Percentiles rank a stretch among this genome's conserved stretches.
phyloP scores from a whole-genome alignment of 164 flowering plant species.

The Chimonanthus salicifolius region DNA sequence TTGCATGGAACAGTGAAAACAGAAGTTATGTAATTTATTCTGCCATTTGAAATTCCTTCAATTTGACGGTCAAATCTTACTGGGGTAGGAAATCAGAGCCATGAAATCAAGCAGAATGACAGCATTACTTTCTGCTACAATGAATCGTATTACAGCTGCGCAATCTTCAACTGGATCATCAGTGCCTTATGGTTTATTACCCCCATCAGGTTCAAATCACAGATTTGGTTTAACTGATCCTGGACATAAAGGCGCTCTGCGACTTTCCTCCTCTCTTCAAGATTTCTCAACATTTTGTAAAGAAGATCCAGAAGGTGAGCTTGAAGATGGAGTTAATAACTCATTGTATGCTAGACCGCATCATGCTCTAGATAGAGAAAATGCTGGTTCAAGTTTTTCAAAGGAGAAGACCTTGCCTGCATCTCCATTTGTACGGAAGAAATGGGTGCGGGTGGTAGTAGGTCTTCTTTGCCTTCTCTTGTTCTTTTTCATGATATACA shows the following conservation, averaged over 20 bases:
- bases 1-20: background rate
- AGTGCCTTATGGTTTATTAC: slow-evolving; percentile 34
- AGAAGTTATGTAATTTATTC: slow-evolving; percentile 5
- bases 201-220: slow-evolving; percentile 29
- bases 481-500: slow-evolving; percentile 34
- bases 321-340: slow-evolving; percentile 12
- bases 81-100: background rate
- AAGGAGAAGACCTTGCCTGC: slow-evolving; percentile 54
- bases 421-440: slow-evolving; percentile 34
- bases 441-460: slow-evolving; percentile 43
- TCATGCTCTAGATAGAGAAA: slow-evolving; percentile 43
- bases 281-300: slow-evolving; percentile 59
- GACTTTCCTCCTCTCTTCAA: slow-evolving; percentile 77
- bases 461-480: slow-evolving; percentile 42
- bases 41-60: slow-evolving; percentile 5
- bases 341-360: slow-evolving; percentile 26
- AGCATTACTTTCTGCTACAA: slow-evolving; percentile 31
- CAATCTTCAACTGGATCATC: slow-evolving; percentile 33
- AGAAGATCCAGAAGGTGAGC: slow-evolving; percentile 49
- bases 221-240: slow-evolving; percentile 27
- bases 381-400: slow-evolving; percentile 62
- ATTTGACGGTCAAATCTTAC: slow-evolving; percentile 8
- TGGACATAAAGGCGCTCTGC: slow-evolving; percentile 39
- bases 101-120: slow-evolving; percentile 41
- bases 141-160: slow-evolving; percentile 31